A percentile compares a stretch with the other conserved stretches of the same genome.
phyloP scores from a whole-genome alignment of 768 basidiomycete species.

The Mrakia hoshinonis region DNA sequence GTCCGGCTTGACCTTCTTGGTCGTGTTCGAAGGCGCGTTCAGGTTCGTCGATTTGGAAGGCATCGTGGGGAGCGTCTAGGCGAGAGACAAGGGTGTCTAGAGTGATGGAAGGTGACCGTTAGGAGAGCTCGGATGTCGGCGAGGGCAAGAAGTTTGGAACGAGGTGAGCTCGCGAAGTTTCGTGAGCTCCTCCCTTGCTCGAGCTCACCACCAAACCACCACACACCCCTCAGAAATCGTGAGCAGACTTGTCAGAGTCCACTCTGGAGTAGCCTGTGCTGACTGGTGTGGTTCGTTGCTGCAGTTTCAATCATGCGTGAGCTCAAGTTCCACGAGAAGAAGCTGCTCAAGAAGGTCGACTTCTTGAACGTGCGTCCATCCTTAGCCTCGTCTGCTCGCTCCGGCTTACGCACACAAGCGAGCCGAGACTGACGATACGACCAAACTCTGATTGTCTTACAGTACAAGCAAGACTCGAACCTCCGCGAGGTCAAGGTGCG shows the following conservation, averaged over 20 bases:
- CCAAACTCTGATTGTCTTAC: conserved; percentile 25
- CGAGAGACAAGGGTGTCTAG: not conserved
- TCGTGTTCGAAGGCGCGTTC: not conserved
- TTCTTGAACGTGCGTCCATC: conserved; percentile 67
- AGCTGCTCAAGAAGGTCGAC: conserved; percentile 90
- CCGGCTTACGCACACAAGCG: too few species aligned
- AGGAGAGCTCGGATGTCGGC: too few species aligned
- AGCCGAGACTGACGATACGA: too few species aligned
- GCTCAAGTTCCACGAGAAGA: conserved; percentile 93
- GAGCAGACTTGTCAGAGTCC: too few species aligned
- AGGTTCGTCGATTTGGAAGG: conserved; percentile 22
- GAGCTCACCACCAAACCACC: too few species aligned
- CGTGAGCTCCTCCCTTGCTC: not conserved
- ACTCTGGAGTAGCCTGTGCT: too few species aligned
- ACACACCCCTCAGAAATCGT: too few species aligned
- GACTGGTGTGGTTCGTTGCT: too few species aligned
- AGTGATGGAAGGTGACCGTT: not conserved
- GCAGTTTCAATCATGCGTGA: conserved; percentile 55
- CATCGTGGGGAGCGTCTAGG: not conserved
- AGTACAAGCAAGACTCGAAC: conserved; percentile 97
- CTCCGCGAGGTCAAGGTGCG: conserved; percentile 66
- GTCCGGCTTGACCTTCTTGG: conserved; percentile 11
- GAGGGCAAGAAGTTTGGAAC: not conserved
- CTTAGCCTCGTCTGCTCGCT: not conserved
- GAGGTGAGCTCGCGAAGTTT: not conserved